Conservation (phyloP, 495 filamentous ascomycete genomes). For the Tuber umbilicatum region DNA sequence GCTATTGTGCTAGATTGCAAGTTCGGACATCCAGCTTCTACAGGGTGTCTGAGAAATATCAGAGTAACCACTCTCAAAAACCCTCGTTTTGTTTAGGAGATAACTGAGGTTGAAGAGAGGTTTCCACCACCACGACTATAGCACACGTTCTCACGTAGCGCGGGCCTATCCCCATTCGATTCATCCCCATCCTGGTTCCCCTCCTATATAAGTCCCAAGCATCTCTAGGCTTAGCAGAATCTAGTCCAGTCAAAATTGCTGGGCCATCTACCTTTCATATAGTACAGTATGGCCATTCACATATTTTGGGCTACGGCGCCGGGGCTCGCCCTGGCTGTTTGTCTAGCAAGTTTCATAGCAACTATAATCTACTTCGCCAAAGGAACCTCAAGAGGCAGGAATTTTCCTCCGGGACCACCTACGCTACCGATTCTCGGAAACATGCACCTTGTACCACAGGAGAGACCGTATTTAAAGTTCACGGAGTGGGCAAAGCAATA, state of each 20-base stretch:
- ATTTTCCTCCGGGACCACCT: constrained; percentile 28
- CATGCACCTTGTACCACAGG: constrained; percentile 45
- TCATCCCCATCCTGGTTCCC: background rate
- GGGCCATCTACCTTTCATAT: background rate
- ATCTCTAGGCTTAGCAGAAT: background rate
- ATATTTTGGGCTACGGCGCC: background rate
- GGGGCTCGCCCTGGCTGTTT: background rate
- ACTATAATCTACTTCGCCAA: constrained; percentile 8
- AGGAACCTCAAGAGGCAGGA: constrained; percentile 5
- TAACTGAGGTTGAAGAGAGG: background rate
- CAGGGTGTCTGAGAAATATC: background rate
- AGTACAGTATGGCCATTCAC: background rate
- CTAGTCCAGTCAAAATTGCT: background rate
- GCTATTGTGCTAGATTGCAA: background rate
- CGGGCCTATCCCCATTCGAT: background rate
- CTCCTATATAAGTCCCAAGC: background rate
- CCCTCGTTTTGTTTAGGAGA: background rate
- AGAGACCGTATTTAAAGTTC: constrained; percentile 43
- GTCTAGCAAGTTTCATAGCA: background rate
- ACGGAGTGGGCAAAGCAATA: constrained; percentile 49
- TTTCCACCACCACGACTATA: background rate
- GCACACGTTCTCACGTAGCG: background rate
- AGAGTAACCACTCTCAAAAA: background rate
- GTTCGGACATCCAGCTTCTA: background rate
- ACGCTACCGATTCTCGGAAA: constrained; percentile 46